Conservation (phyloP, 108 stramenopile genomes). For the Cyclotella distinguenda region DNA sequence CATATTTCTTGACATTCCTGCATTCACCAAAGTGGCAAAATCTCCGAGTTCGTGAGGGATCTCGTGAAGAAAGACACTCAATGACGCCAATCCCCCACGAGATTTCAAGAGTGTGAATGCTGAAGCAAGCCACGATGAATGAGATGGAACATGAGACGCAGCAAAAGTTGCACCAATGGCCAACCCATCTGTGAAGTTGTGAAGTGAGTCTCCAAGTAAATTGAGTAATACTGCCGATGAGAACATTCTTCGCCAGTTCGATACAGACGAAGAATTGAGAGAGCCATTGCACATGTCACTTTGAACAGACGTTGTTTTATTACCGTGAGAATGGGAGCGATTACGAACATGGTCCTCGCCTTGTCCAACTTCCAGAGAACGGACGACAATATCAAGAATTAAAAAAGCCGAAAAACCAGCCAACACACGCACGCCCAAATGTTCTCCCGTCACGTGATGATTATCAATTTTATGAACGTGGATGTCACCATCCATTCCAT, state of each 20-base stretch:
- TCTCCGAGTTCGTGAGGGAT: constrained; percentile 91
- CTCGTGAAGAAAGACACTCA: constrained; percentile 88
- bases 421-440: constrained; percentile 66
- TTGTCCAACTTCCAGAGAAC: constrained; percentile 39
- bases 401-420: constrained; percentile 76
- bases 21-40: constrained; percentile 78
- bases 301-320: constrained; percentile 15
- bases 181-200: constrained; percentile 84
- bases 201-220: constrained; percentile 81
- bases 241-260: constrained; percentile 20
- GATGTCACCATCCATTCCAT: neutral
- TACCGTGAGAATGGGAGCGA: too few species aligned
- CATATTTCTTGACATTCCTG: constrained; percentile 66
- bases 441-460: constrained; percentile 21
- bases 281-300: neutral
- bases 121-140: constrained; percentile 14
- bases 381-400: constrained; percentile 65
- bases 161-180: constrained; percentile 87
- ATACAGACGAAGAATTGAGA: neutral
- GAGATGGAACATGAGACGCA: constrained; percentile 22
- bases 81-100: constrained; percentile 68
- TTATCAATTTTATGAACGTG: constrained; percentile 6
- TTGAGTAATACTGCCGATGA: constrained; percentile 69
- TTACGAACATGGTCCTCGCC: constrained; percentile 29
- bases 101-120: constrained; percentile 55